Evolutionary conservation across 169 alveolate genomes (phyloP), one percentile per base, ranked within the genome.

Genomic region (Haemoproteus tartakovskyi): DNA sequence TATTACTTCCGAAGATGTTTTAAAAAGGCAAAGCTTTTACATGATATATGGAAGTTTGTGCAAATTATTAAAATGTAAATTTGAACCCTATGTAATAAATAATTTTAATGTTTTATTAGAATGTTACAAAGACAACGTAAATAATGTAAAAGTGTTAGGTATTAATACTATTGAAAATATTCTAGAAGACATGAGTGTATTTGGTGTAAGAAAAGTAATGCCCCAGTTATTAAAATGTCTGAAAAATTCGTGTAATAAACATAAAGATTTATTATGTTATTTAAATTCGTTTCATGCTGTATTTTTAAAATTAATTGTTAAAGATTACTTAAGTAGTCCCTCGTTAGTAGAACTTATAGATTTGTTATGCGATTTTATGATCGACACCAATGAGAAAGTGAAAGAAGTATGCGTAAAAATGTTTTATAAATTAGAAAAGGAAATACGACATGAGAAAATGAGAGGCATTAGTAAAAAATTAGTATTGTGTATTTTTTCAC

Each of bases 1-100:
- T 48, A 56, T 74, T 43, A 21, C 54, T 46, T 74, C 84, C 4
- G 84, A 74, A 29, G 84, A 74, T 30, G 18, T 51, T 19, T 33
- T 45, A 45, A 74, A 74, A 40, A 74, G 84, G 29, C 84, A 74
- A 37, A 74, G 84, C 57, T 74, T 74, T 56, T 74, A 74, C 41
- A 36, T 74, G 1, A 19, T 62, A 8, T 74, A 74, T 74, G 84
- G 84, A 11, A 29, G 74, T 11, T 74, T 74, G 36, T 74, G 54
- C 29, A 74, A 74, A 74, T 74, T 74, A 22, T 57, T 74, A 40
- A 74, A 74, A 18, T 21, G 30, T 18, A 74, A 43, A 56, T 74
- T 74, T 48, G 84, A 74, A 19, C 84, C 84, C 2, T 74, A 74
- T 11, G 57, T 74, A 12, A 33, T 74, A 33, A 54, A 57, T 21